Evolutionary conservation across 495 filamentous ascomycete species (phyloP), one percentile per base, ranked within the genome.

Genomic region (Trichoderma virens): DNA sequence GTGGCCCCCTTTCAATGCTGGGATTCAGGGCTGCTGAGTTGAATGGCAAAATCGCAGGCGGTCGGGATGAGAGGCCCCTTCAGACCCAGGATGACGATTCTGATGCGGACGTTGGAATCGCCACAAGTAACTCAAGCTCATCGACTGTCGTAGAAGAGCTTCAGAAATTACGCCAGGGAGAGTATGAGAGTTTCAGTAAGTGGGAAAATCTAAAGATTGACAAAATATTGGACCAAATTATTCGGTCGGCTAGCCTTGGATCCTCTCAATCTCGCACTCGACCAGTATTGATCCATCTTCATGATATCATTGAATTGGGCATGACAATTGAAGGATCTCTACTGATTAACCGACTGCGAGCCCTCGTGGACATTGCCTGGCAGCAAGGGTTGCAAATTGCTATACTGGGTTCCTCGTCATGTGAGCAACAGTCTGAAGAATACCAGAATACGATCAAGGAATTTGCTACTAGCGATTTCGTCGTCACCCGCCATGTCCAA

Each of bases 281-380:
- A 47, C 59, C 68, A 69, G 51, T 82, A 1, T 90, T 97, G 64
- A 76, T 98, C 9, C 88, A 92, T 60, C 74, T 98, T 11, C 84
- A 88, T 67, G 92, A 97, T 70, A 91, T 91, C 69, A 84, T 85
- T 30, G 89, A 94, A 51, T 78, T 97, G 14, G 83, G 80, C 67
- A 76, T 77, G 62, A 86, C 88, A 1, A 70, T 78, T 9, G 82
- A 86, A 23, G 88, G 90, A n/a, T 71, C 81, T 0, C 80, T 78
- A 32, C 78, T 94, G 27, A 71, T 97, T 5, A 70, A 69, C 28
- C 83, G 85, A 56, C 74, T 98, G 9, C 85, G 88, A 56, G 80
- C 85, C 64, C 78, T 87, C n/a, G 85, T 95, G 31, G 82, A 90
- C 65, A 83, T 83, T 63, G 80, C 86, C 59, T 85, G 92, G 76